Percentiles rank a stretch among this genome's conserved stretches.
phyloP scores from a whole-genome alignment of 176 grass and related monocot species.

The Bolboschoenus planiculmis region DNA sequence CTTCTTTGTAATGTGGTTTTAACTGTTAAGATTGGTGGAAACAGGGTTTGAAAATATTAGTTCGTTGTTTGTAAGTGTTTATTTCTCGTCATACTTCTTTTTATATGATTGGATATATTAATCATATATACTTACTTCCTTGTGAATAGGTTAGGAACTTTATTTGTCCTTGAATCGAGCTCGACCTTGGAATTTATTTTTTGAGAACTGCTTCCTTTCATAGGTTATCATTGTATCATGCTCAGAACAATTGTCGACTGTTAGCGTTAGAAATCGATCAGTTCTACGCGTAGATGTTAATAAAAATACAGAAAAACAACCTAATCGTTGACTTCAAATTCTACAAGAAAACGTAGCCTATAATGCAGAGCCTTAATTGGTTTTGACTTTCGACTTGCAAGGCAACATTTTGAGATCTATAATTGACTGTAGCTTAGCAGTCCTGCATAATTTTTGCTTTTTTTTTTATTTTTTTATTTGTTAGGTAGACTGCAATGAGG shows the following conservation, averaged over 20 bases:
- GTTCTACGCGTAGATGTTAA: too few relatives aligned
- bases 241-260: too few relatives aligned
- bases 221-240: neutral
- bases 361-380: too few relatives aligned
- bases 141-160: neutral
- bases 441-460: neutral
- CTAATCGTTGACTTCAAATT: neutral
- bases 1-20: conserved; percentile 14
- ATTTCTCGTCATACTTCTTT: neutral
- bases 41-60: conserved; percentile 28
- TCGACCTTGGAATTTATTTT: neutral
- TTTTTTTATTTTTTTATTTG: too few relatives aligned
- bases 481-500: too few relatives aligned
- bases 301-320: neutral
- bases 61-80: conserved; percentile 17
- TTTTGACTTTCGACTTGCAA: neutral
- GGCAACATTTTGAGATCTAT: neutral
- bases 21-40: conserved; percentile 23
- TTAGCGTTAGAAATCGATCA: too few relatives aligned
- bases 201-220: neutral
- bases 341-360: neutral
- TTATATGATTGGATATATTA: neutral
- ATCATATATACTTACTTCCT: neutral
- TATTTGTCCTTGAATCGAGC: neutral
- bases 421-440: neutral